Evolutionary conservation across 306 rosid genomes (phyloP).

Genomic region (Dryas octopetala): DNA sequence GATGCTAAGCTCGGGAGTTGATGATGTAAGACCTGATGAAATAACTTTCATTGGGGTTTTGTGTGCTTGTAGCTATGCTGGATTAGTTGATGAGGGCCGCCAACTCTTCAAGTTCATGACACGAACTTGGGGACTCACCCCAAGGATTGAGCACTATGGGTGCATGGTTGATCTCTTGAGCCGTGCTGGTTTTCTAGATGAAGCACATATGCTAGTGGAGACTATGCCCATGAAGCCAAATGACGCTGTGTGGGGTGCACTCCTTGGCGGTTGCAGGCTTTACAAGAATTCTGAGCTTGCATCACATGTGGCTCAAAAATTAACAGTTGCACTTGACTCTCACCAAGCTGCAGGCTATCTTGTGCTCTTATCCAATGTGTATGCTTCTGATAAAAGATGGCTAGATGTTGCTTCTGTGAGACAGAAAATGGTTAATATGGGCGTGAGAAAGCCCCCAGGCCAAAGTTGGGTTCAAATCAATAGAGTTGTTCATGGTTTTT

Average conservation of each 20-base stretch:
- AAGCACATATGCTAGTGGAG: slow-evolving; percentile 56
- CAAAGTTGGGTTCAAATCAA: slow-evolving; percentile 67
- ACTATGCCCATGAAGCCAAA: slow-evolving; percentile 76
- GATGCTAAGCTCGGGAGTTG: slow-evolving; percentile 47
- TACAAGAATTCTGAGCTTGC: slow-evolving; percentile 68
- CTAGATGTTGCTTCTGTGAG: slow-evolving; percentile 56
- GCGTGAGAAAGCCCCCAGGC: slow-evolving; percentile 68
- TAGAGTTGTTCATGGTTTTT: slow-evolving; percentile 56
- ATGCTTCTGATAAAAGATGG: slow-evolving; percentile 64
- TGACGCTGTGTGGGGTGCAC: slow-evolving; percentile 73
- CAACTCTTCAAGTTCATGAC: slow-evolving; percentile 56
- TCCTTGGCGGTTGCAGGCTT: slow-evolving; percentile 68
- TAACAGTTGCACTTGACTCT: slow-evolving; percentile 40
- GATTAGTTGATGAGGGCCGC: slow-evolving; percentile 60
- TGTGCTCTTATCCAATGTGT: slow-evolving; percentile 62
- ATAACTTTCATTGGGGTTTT: slow-evolving; percentile 66
- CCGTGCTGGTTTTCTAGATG: slow-evolving; percentile 73
- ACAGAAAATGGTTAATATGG: slow-evolving; percentile 56
- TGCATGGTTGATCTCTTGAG: slow-evolving; percentile 89
- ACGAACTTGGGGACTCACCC: slow-evolving; percentile 49
- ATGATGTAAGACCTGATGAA: slow-evolving; percentile 63
- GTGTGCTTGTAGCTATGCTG: slow-evolving; percentile 79
- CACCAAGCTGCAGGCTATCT: slow-evolving; percentile 63
- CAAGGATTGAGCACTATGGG: slow-evolving; percentile 75
- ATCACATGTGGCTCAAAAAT: slow-evolving; percentile 40